Evolutionary conservation across 2,329 filamentous ascomycete species (phyloP).

Genomic region (Cladosporium sp.): DNA sequence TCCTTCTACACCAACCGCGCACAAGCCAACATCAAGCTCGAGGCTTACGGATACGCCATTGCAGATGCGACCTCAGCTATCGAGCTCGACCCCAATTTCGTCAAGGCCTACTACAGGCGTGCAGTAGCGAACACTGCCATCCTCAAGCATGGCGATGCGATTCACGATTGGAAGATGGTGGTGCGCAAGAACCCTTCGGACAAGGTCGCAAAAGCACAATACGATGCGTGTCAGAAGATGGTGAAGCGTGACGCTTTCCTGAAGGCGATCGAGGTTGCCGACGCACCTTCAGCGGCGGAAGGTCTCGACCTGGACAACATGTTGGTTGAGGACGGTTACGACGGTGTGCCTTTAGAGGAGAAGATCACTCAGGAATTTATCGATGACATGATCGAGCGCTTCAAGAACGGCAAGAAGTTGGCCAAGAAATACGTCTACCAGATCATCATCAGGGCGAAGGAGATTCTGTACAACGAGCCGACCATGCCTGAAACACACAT

Average conservation of each 20-base stretch:
- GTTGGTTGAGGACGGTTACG: conserved; percentile 77
- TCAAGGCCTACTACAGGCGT: conserved; percentile 95
- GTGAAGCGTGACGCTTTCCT: conserved; percentile 91
- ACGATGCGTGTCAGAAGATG: conserved; percentile 91
- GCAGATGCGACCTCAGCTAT: conserved; percentile 88
- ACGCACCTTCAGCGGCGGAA: conserved; percentile 88
- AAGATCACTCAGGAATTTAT: conserved; percentile 97
- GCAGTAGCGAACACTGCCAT: conserved; percentile 91
- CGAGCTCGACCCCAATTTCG: conserved; percentile 81
- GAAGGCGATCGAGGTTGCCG: conserved; percentile 89
- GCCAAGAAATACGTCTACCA: conserved; percentile 97
- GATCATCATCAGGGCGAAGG: conserved; percentile 86
- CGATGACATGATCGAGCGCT: conserved; percentile 93
- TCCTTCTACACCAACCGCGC: conserved; percentile 94
- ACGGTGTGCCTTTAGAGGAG: conserved; percentile 74
- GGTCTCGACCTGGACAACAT: conserved; percentile 88
- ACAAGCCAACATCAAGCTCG: conserved; percentile 93
- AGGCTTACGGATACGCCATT: conserved; percentile 91
- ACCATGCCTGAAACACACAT: conserved; percentile 96
- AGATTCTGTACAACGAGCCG: conserved; percentile 86
- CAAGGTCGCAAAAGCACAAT: conserved; percentile 86
- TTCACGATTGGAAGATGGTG: conserved; percentile 90
- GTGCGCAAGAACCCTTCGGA: conserved; percentile 84
- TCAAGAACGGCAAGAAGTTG: conserved; percentile 94
- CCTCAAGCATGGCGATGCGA: conserved; percentile 80